These are phyloP conservation scores for Fraxinus latifolia DNA, from an alignment of 305 asterid genomes.

Conservation along the genomic window DNA sequence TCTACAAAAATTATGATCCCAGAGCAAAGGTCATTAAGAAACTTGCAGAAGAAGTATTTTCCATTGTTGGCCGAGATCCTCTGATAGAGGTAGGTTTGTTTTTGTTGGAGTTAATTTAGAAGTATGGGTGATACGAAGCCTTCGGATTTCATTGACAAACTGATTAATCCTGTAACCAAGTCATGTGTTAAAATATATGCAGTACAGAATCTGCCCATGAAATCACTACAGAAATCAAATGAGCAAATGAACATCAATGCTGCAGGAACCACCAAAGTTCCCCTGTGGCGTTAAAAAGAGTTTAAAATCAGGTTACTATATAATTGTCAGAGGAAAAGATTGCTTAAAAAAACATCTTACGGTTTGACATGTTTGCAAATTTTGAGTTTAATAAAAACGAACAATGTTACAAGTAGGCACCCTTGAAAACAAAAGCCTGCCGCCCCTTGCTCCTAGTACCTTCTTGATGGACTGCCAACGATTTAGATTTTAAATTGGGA, in stretches of 20 bases:
- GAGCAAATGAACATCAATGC: not conserved
- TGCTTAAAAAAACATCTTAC: not conserved
- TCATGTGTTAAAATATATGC: not conserved
- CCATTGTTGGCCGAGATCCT: constrained; percentile 99
- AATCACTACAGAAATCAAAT: not conserved
- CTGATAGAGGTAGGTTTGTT: constrained; percentile 74
- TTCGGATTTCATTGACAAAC: not conserved
- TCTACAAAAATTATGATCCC: constrained; percentile 96
- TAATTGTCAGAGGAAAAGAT: not conserved
- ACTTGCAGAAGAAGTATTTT: constrained; percentile 95
- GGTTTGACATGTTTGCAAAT: not conserved
- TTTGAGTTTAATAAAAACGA: not conserved
- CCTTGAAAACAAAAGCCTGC: not conserved
- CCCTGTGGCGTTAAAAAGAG: not conserved
- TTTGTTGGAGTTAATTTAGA: constrained; percentile 1
- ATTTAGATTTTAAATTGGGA: not conserved
- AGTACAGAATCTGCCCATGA: not conserved
- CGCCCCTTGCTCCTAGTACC: not conserved
- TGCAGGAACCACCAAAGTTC: not conserved
- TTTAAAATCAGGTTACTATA: not conserved
- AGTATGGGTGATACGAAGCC: not conserved
- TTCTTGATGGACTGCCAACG: not conserved
- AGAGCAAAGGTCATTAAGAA: constrained; percentile 93
- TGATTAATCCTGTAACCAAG: not conserved
- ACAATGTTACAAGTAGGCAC: not conserved